phyloP scores from a whole-genome alignment of 2,329 filamentous ascomycete species.

The Penicillium sp. region DNA sequence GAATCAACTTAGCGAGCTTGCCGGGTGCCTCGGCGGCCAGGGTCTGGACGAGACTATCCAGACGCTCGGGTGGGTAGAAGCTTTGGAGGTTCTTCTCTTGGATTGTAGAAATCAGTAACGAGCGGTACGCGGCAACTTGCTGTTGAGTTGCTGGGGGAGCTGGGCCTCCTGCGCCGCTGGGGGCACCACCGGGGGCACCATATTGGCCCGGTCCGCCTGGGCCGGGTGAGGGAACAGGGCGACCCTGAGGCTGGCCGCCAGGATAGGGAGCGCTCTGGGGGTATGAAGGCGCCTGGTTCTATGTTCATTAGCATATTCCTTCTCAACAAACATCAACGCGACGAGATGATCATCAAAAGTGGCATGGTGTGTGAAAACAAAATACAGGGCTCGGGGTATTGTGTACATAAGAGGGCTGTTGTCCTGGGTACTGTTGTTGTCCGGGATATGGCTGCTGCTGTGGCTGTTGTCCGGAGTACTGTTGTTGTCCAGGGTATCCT shows the following conservation, averaged over 20 bases:
- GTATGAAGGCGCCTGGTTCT: conserved; percentile 22
- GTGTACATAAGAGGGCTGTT: conserved; percentile 27
- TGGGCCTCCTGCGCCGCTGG: conserved; percentile 25
- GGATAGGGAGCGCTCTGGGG: conserved; percentile 38
- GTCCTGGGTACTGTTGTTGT: conserved; percentile 18
- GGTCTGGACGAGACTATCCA: conserved; percentile 34
- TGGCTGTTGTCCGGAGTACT: conserved; percentile 14
- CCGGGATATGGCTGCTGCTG: conserved; percentile 14
- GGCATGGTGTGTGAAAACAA: conserved; percentile 8
- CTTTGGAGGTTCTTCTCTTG: conserved; percentile 62
- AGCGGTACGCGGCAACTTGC: conserved; percentile 58
- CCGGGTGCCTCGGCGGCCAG: conserved; percentile 36
- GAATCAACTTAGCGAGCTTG: conserved; percentile 58
- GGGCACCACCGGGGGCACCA: conserved; percentile 27
- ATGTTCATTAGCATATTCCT: conserved; percentile 12
- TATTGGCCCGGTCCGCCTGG: conserved; percentile 28
- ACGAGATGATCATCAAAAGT: not conserved
- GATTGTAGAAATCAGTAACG: conserved; percentile 57
- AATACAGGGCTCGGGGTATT: conserved; percentile 14
- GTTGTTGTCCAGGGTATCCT: conserved; percentile 38
- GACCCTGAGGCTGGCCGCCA: conserved; percentile 19
- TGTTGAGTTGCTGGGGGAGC: conserved; percentile 49
- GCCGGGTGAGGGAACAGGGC: conserved; percentile 28
- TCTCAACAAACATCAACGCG: not conserved
- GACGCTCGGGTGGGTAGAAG: conserved; percentile 60